Evolutionary conservation across 192 early-diverging fungal genomes (phyloP), one percentile per base, ranked within the genome.

Genomic region (Helicostylum pulchrum): DNA sequence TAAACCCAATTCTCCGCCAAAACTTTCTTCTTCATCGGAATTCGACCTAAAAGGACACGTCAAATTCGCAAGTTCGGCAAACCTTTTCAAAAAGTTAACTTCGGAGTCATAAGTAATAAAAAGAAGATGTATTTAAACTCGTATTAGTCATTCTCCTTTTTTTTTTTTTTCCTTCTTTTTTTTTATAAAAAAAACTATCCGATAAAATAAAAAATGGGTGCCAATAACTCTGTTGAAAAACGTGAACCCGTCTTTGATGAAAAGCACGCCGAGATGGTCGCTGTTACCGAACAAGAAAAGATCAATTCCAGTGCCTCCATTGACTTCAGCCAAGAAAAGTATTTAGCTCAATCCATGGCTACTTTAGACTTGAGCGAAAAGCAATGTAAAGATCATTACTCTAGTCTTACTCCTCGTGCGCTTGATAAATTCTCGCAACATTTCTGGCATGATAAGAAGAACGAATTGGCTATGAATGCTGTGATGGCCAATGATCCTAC

Each of bases 401-500:
- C 36, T 23, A 39, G 51, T 26, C 44, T 79, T 46, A 67, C 70
- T 11, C 32, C 49, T 30, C 59, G 66, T 23, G 32, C 12, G 43
- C 51, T 77, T 7, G 43, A 53, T 1, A 55, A 67, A 21, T 78
- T 53, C 47, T 76, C 76, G n/a, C 32, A 72, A 1, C 62, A 68
- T 9, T 89, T 91, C 64, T 74, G 76, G 49, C 73, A 71, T 20
- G 87, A 88, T 36, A 67, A 79, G 63, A 91, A 90, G 78, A 91
- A 87, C 78, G 58, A 59, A 50, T 78, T 91, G 55, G 86, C 84
- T 21, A 78, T 85, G 61, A 85, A 89, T 68, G 87, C 88, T 0
- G 72, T 89, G 14, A 81, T 84, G 36, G 77, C 73, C 32, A 78
- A 87, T 52, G 71, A 87, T 31, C 82, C 83, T 50, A 74, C 72